These are phyloP conservation scores for Pseudevernia furfuracea DNA, from an alignment of 495 filamentous ascomycete genomes.

Conservation along the genomic window DNA sequence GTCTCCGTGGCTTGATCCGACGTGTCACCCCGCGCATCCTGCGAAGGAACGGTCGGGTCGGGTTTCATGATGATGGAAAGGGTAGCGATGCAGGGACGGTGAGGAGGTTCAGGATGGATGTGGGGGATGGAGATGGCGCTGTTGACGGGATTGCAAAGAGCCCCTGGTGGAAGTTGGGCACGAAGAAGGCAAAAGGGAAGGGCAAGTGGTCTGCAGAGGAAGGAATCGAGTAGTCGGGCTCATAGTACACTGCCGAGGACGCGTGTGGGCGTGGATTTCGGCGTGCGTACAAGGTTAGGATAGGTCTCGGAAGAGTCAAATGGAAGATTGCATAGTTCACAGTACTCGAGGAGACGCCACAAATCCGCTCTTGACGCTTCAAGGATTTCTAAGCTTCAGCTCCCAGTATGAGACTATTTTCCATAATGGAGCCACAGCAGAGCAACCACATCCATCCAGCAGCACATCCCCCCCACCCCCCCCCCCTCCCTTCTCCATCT, in stretches of 20 bases:
- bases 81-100: constrained; percentile 41
- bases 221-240: background rate
- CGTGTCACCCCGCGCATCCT: constrained; percentile 40
- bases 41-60: constrained; percentile 28
- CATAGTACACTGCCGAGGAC: background rate
- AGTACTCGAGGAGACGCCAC: background rate
- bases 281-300: background rate
- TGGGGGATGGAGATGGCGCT: constrained; percentile 31
- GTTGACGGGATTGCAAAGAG: background rate
- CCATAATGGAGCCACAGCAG: background rate
- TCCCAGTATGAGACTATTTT: background rate
- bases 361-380: background rate
- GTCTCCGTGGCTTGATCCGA: constrained; percentile 41
- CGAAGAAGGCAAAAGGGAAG: background rate
- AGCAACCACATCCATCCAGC: background rate
- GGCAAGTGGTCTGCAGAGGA: background rate
- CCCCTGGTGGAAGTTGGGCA: background rate
- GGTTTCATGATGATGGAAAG: constrained; percentile 35
- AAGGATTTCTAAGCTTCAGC: background rate
- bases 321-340: background rate
- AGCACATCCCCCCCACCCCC: background rate
- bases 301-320: background rate
- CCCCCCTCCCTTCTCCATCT: background rate
- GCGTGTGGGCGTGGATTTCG: background rate
- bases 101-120: constrained; percentile 43